Conservation (phyloP, 495 filamentous ascomycete genomes). For the Aspergillus nidulans region DNA sequence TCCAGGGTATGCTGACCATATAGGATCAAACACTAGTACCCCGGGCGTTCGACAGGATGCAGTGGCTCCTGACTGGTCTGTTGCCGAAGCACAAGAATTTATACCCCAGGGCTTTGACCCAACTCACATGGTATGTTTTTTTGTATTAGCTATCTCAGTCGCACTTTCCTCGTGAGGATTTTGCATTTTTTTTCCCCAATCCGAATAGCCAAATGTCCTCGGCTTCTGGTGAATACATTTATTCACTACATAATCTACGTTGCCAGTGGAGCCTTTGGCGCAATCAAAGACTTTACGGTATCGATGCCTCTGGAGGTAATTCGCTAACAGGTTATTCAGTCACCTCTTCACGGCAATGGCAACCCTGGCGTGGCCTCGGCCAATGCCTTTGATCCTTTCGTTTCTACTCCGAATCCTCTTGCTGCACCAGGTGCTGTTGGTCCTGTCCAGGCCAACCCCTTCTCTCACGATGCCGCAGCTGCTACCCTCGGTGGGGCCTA, state of each 20-base stretch:
- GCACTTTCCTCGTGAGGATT: neutral
- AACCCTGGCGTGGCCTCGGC: conserved; percentile 30
- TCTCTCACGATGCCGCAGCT: conserved; percentile 55
- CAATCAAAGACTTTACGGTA: no score
- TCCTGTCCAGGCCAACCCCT: conserved; percentile 58
- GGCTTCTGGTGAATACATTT: neutral
- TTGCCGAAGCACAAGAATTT: conserved; percentile 69
- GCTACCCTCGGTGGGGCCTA: conserved; percentile 51
- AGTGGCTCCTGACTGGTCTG: conserved; percentile 50
- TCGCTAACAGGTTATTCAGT: conserved; percentile 17
- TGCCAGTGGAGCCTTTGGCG: no score
- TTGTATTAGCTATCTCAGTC: neutral
- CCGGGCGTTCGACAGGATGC: conserved; percentile 50
- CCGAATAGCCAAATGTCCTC: neutral
- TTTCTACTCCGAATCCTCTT: conserved; percentile 50
- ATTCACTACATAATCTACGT: neutral
- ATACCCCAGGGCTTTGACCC: conserved; percentile 71
- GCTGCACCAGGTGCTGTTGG: conserved; percentile 45
- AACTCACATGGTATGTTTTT: conserved; percentile 53
- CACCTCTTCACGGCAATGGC: conserved; percentile 40
- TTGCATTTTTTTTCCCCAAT: neutral
- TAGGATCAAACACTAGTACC: conserved; percentile 42
- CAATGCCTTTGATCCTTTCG: conserved; percentile 56
- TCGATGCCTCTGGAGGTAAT: no score
- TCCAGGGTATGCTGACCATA: conserved; percentile 25